Conservation (phyloP, 2,329 filamentous ascomycete species). For the Xylariales sp. region DNA sequence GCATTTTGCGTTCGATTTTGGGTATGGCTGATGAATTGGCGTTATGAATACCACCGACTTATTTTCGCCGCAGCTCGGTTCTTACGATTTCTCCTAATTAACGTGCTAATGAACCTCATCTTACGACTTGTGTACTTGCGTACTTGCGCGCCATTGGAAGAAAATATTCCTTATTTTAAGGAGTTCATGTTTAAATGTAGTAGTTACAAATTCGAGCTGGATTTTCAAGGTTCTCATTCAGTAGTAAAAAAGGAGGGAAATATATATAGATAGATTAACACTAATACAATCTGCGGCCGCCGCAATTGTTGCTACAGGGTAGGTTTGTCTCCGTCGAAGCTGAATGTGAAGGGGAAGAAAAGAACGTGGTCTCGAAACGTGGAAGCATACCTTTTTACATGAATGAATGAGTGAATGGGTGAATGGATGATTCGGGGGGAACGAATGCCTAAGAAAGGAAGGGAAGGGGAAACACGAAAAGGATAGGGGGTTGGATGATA, state of each 20-base stretch:
- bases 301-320: conserved; percentile 18
- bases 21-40: not conserved
- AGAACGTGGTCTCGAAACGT: no score
- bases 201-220: not conserved
- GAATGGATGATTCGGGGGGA: no score
- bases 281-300: not conserved
- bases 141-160: not conserved
- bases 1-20: conserved; percentile 12
- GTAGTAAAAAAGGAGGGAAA: no score
- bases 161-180: not conserved
- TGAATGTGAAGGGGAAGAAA: no score
- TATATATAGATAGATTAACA: no score
- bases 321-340: not conserved
- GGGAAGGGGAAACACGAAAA: no score
- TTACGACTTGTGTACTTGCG: not conserved
- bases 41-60: conserved; percentile 1
- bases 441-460: no score
- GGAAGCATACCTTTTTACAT: no score
- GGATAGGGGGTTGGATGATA: no score
- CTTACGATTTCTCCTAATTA: not conserved
- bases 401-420: no score
- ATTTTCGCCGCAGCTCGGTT: not conserved
- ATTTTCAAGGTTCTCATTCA: not conserved
- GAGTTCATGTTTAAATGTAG: not conserved
- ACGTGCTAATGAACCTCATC: not conserved